These are phyloP conservation scores for Raphidocelis subcapitata DNA, from an alignment of 139 green algal species.

Conservation along the genomic window DNA sequence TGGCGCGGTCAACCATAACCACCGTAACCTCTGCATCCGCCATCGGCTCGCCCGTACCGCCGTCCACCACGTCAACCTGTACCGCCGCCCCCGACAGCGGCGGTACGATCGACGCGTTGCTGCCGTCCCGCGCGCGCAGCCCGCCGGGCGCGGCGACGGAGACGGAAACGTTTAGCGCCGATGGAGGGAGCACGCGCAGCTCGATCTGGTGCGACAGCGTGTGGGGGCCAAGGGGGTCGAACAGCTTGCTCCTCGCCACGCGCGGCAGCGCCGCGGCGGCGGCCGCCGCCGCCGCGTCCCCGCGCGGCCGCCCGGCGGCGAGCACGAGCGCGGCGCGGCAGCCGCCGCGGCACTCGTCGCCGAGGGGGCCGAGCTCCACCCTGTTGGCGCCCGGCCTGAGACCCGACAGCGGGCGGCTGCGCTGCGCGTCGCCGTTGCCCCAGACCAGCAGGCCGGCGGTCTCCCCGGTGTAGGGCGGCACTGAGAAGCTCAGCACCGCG, in stretches of 20 bases:
- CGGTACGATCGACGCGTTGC: no score
- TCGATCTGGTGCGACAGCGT: neutral
- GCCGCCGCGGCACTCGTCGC: slow-evolving; percentile 26
- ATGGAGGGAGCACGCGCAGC: slow-evolving; percentile 6
- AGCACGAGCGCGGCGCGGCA: slow-evolving; percentile 15
- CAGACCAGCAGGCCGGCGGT: slow-evolving; percentile 28
- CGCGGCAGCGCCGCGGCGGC: neutral
- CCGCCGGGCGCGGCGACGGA: neutral
- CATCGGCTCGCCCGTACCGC: neutral
- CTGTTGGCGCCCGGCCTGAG: neutral
- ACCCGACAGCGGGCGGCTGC: neutral
- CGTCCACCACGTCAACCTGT: neutral
- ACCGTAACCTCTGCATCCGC: slow-evolving; percentile 37
- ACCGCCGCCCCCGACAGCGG: no score
- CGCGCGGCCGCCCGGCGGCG: neutral
- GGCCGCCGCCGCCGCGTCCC: neutral
- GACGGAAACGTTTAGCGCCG: slow-evolving; percentile 13
- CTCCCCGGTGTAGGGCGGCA: slow-evolving; percentile 26
- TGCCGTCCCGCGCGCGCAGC: no score
- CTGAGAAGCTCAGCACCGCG: slow-evolving; percentile 6
- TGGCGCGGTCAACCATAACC: slow-evolving; percentile 46
- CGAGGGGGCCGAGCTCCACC: slow-evolving; percentile 6
- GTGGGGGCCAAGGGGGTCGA: slow-evolving; percentile 24
- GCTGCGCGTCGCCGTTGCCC: slow-evolving; percentile 5
- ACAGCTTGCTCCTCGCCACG: slow-evolving; percentile 19